A percentile compares a stretch with the other conserved stretches of the same genome.
Conservation (phyloP, 2,329 filamentous ascomycete species). For the Diplocarpon mali region DNA sequence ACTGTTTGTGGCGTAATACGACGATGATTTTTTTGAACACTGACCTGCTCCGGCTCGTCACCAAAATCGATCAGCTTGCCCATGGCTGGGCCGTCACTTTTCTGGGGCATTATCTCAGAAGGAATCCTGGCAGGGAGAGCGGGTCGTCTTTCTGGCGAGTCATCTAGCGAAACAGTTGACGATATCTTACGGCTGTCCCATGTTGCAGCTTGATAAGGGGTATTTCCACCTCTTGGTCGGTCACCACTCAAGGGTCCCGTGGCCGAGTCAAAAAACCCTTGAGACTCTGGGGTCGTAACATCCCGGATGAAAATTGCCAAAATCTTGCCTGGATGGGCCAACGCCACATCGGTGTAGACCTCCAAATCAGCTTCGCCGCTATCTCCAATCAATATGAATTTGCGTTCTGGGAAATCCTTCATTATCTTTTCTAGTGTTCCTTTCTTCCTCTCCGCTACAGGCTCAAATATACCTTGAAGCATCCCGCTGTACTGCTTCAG, state of each 20-base stretch:
- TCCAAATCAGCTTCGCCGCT: slow-evolving; percentile 95
- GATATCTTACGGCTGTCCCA: slow-evolving; percentile 14
- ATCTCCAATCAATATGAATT: slow-evolving; percentile 86
- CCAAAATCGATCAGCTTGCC: slow-evolving; percentile 52
- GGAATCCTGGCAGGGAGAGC: slow-evolving; percentile 18
- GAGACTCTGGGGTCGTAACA: slow-evolving; percentile 68
- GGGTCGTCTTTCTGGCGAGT: slow-evolving; percentile 18
- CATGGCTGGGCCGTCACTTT: slow-evolving; percentile 32
- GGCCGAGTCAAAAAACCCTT: slow-evolving; percentile 62
- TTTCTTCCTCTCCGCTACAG: slow-evolving; percentile 89
- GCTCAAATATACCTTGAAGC: slow-evolving; percentile 96
- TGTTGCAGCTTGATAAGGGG: slow-evolving; percentile 11
- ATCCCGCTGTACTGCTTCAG: slow-evolving; percentile 94
- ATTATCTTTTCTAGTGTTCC: slow-evolving; percentile 76
- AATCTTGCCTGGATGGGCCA: slow-evolving; percentile 73
- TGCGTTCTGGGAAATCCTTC: slow-evolving; percentile 77
- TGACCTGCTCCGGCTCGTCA: slow-evolving; percentile 36
- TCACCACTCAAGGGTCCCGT: slow-evolving; percentile 24
- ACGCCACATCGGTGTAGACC: slow-evolving; percentile 87
- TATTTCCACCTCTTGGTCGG: slow-evolving; percentile 9
- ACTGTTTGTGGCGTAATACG: slow-evolving; percentile 21
- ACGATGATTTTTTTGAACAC: slow-evolving; percentile 27
- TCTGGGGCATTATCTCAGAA: slow-evolving; percentile 20
- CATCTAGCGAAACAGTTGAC: slow-evolving; percentile 7
- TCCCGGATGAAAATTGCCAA: slow-evolving; percentile 86